Conservation (phyloP, 2,329 filamentous ascomycete species). For the Tolypocladium ovalisporum region DNA sequence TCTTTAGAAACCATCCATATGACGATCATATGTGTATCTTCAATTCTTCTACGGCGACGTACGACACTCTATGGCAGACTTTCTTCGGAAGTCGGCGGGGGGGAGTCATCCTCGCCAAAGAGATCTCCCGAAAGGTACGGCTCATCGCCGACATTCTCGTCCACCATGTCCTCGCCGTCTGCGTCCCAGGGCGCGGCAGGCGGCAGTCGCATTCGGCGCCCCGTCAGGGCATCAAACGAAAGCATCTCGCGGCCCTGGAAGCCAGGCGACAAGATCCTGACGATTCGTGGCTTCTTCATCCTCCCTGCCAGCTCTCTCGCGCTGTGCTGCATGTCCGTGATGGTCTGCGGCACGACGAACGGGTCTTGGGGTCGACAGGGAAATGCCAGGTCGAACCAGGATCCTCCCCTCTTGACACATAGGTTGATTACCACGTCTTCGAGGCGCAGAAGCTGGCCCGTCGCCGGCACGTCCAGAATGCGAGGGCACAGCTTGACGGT, state of each 20-base stretch:
- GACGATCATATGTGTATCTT: too few species aligned
- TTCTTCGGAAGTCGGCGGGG: not conserved
- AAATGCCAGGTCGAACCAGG: not conserved
- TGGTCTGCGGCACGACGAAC: too few species aligned
- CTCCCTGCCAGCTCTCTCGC: not conserved
- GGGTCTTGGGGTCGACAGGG: too few species aligned
- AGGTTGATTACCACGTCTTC: not conserved
- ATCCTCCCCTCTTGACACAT: not conserved
- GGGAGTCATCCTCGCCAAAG: not conserved
- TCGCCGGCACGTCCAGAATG: not conserved
- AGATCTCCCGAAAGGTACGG: not conserved
- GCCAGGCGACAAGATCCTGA: not conserved
- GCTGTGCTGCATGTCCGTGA: not conserved
- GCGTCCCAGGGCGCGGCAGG: not conserved
- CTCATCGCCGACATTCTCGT: not conserved
- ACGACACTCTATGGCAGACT: not conserved
- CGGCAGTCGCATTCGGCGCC: not conserved
- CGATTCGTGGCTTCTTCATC: not conserved
- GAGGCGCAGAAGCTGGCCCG: not conserved
- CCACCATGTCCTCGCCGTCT: not conserved
- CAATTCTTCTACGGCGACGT: too few species aligned
- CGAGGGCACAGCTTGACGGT: not conserved
- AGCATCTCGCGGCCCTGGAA: not conserved
- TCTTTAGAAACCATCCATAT: too few species aligned
- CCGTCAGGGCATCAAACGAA: not conserved